phyloP scores from a whole-genome alignment of 2,329 filamentous ascomycete species.

The Aspergillus thermomutatus region DNA sequence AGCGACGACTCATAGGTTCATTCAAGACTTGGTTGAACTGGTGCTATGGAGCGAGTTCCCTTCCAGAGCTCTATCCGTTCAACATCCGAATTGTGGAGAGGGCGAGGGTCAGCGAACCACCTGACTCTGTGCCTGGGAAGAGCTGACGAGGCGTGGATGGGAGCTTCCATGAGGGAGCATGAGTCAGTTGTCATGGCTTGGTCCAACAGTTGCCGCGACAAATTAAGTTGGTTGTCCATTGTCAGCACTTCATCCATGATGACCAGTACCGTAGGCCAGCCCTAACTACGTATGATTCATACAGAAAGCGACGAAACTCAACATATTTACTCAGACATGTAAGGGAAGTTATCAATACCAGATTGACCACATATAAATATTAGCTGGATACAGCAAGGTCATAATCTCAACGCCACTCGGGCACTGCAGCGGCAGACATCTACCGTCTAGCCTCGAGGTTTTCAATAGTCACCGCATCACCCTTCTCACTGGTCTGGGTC shows the following conservation, averaged over 20 bases:
- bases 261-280: no score
- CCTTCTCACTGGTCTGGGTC: conserved; percentile 5
- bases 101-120: no score
- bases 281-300: background rate
- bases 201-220: background rate
- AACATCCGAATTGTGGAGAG: background rate
- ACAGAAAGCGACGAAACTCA: background rate
- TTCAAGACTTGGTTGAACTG: background rate
- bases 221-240: background rate
- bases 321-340: background rate
- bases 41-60: no score
- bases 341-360: background rate
- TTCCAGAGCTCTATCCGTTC: no score
- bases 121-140: background rate
- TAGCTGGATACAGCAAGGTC: background rate
- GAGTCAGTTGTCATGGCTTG: no score
- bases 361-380: background rate
- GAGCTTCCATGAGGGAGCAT: no score
- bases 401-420: background rate
- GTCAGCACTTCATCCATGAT: no score
- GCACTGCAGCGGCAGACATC: background rate
- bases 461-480: conserved; percentile 3
- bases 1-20: background rate
- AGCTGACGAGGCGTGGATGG: background rate
- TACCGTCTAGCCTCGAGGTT: conserved; percentile 1